Evolutionary conservation across 1,284 basidiomycete genomes (phyloP), one percentile per base, ranked within the genome.

Genomic region (Ustilago sp.): DNA sequence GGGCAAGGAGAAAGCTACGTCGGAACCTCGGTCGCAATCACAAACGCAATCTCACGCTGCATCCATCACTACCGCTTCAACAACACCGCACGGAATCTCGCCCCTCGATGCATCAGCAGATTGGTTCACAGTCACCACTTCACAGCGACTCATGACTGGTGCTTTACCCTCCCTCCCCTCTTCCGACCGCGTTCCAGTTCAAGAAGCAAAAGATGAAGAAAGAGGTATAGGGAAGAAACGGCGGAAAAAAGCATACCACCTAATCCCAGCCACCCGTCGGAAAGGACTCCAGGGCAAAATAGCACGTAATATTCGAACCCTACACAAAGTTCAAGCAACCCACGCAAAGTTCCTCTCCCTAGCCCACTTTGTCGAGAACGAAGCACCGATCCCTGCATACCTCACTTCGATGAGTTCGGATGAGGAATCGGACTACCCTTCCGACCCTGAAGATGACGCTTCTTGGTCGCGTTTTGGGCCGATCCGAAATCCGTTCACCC

Each of bases 311-410:
- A 78, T 85, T 31, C 73, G 67, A 4, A 83, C 80, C 7, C 52
- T 85, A 17, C 79, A 73, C 15, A 77, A 80, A n/a, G 68, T 85
- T 39, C 77, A 83, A 47, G 65, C 68, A 39, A 84, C 83, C 35
- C 81, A 83, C 59, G 52, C 54, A 50, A 85, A 84, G 64, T 81
- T 83, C 57, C 72, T 77, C 51, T 68, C 68, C 19, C 65, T 85
- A 17, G 78, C 80, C 28, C 77, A 79, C 55, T 74, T 65, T 28
- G 79, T 82, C 9, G 80, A 82, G 72, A 77, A 77, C 53, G 83
- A 83, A 56, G 70, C 81, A 34, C 82, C 83, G 12, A 74, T 85
- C 31, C 82, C 83, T n/a, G 70, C 83, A 0, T 79, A 75, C 19
- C 58, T 85, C 4, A 79, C 76, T 3, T 67, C 74, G 11, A 68